Percentiles rank a stretch among this genome's conserved stretches.
phyloP scores from a whole-genome alignment of 345 rosid species.

The Citropsis articulata region DNA sequence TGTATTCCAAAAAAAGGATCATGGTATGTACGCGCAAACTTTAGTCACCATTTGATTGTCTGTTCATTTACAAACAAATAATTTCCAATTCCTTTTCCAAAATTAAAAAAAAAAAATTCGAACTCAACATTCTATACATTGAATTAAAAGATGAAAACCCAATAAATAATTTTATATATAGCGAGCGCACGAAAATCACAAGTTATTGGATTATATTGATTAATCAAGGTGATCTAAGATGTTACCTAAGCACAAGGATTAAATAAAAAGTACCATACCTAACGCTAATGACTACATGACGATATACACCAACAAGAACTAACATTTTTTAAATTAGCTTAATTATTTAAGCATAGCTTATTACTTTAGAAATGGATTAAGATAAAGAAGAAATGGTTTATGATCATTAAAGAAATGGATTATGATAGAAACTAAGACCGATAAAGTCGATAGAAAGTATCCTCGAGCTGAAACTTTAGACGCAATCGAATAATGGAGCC shows the following conservation, averaged over 20 bases:
- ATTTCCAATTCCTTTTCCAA: no score
- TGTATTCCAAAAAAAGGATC: no score
- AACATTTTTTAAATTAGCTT: not conserved
- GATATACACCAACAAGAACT: not conserved
- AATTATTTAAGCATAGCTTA: not conserved
- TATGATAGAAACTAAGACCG: not conserved
- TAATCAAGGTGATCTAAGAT: not conserved
- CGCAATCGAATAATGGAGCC: not conserved
- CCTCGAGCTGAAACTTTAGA: not conserved
- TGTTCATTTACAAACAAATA: no score
- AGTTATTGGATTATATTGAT: not conserved
- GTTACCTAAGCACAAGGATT: not conserved
- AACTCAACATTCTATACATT: not conserved
- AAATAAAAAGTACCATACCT: not conserved
- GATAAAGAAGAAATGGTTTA: not conserved
- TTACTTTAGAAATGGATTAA: not conserved
- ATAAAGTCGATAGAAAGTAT: not conserved
- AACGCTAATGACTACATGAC: not conserved
- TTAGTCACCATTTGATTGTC: not conserved
- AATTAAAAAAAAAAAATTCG: no score
- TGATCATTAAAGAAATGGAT: not conserved
- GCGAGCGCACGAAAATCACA: not conserved
- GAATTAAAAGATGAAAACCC: not conserved
- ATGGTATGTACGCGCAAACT: not conserved
- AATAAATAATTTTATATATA: no score